Percentiles rank a stretch among this genome's conserved stretches.
Conservation (phyloP, 2,329 filamentous ascomycete genomes). For the Penicillium sclerotiorum region DNA sequence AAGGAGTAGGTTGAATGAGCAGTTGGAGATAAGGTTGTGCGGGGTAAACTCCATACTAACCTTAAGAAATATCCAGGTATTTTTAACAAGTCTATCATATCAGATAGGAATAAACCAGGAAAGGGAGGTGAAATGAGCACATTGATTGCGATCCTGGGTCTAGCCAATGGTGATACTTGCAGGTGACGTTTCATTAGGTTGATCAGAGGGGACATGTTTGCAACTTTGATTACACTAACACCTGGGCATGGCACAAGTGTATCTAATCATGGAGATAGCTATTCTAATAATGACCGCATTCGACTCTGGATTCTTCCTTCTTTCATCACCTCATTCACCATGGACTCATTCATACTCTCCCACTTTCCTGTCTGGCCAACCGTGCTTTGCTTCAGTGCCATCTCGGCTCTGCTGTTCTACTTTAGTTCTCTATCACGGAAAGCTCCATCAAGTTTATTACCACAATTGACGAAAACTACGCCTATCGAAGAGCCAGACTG, state of each 20-base stretch:
- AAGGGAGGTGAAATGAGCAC: too few relatives aligned
- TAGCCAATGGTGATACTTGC: too few relatives aligned
- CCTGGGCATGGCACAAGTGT: too few relatives aligned
- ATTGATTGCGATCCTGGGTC: too few relatives aligned
- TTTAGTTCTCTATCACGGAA: background rate
- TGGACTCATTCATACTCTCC: background rate
- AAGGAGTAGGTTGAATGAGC: constrained; percentile 5
- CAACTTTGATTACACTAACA: too few relatives aligned
- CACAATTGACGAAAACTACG: background rate
- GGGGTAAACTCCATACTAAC: background rate
- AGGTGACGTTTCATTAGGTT: too few relatives aligned
- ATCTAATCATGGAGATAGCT: too few relatives aligned
- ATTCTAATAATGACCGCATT: too few relatives aligned
- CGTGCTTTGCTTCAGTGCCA: background rate
- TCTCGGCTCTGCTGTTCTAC: background rate
- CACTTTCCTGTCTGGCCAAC: background rate
- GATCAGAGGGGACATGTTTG: too few relatives aligned
- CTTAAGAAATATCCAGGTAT: background rate
- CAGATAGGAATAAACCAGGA: background rate
- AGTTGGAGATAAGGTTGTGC: background rate
- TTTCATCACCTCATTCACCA: background rate
- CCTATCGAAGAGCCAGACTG: background rate
- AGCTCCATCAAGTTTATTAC: background rate
- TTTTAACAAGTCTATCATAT: background rate
- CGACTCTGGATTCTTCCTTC: too few relatives aligned